Evolutionary conservation across 495 filamentous ascomycete species (phyloP).

Genomic region (Tuber brumale): DNA sequence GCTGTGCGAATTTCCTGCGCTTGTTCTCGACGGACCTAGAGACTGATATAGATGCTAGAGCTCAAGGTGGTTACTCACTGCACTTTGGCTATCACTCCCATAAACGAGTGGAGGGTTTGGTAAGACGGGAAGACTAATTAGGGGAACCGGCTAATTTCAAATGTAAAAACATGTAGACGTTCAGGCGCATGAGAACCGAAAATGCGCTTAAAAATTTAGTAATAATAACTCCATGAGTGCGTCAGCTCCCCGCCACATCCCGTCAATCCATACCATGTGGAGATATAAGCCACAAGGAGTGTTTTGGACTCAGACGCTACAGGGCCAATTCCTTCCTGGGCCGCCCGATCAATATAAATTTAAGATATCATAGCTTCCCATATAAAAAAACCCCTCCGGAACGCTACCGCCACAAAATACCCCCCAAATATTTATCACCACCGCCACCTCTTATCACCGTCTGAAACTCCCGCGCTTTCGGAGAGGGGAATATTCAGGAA

Average conservation of each 20-base stretch:
- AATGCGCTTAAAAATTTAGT: not conserved
- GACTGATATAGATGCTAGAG: not conserved
- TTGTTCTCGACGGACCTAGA: not conserved
- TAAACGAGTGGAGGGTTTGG: too few relatives aligned
- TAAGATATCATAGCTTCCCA: not conserved
- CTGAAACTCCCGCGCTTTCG: not conserved
- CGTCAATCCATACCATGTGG: not conserved
- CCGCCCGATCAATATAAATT: not conserved
- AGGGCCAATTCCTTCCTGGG: not conserved
- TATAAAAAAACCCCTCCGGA: not conserved
- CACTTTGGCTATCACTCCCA: not conserved
- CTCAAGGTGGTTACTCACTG: not conserved
- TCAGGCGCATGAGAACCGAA: not conserved
- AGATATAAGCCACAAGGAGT: not conserved
- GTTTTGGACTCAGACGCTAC: not conserved
- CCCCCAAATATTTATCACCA: not conserved
- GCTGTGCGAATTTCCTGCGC: not conserved
- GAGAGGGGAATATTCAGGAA: not conserved
- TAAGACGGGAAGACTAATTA: too few relatives aligned
- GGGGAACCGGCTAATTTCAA: not conserved
- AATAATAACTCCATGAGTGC: not conserved
- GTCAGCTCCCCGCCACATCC: not conserved
- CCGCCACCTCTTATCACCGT: not conserved
- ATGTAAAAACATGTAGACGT: not conserved
- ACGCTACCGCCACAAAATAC: not conserved